Percentiles rank a stretch among this genome's conserved stretches.
phyloP scores from a whole-genome alignment of 2,329 filamentous ascomycete genomes.

The Botrytis paeoniae region DNA sequence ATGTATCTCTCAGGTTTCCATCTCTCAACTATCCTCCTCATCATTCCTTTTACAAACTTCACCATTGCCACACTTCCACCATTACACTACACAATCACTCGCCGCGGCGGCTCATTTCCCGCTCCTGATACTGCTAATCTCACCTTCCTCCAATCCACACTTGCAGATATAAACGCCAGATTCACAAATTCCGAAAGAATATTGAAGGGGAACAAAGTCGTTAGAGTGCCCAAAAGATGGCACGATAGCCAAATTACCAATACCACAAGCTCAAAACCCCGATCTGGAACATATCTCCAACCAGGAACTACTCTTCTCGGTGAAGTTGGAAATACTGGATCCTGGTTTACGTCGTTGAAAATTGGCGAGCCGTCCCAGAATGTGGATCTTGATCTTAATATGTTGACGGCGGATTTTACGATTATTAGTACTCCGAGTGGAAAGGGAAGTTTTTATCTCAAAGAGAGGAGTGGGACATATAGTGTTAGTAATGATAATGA shows the following conservation, averaged over 20 bases:
- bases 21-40: neutral
- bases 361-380: conserved; percentile 27
- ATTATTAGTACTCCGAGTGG: conserved; percentile 27
- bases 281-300: neutral
- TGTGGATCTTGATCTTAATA: conserved; percentile 29
- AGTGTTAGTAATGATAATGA: conserved; percentile 18
- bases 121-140: conserved; percentile 9
- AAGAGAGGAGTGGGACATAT: conserved; percentile 28
- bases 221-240: neutral
- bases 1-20: neutral
- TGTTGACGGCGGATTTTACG: conserved; percentile 29
- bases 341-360: conserved; percentile 27
- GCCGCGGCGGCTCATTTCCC: conserved; percentile 8
- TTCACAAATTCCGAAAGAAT: conserved; percentile 6
- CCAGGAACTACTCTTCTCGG: conserved; percentile 21
- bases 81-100: conserved; percentile 11
- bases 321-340: conserved; percentile 26
- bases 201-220: neutral
- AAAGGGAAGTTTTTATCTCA: conserved; percentile 22
- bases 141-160: neutral
- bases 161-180: neutral
- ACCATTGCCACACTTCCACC: neutral
- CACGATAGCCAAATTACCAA: neutral
- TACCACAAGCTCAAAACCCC: neutral
- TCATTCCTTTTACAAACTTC: neutral